Percentiles rank a stretch among this genome's conserved stretches.
phyloP scores from a whole-genome alignment of 2,329 filamentous ascomycete species.

The Neonectria punicea region DNA sequence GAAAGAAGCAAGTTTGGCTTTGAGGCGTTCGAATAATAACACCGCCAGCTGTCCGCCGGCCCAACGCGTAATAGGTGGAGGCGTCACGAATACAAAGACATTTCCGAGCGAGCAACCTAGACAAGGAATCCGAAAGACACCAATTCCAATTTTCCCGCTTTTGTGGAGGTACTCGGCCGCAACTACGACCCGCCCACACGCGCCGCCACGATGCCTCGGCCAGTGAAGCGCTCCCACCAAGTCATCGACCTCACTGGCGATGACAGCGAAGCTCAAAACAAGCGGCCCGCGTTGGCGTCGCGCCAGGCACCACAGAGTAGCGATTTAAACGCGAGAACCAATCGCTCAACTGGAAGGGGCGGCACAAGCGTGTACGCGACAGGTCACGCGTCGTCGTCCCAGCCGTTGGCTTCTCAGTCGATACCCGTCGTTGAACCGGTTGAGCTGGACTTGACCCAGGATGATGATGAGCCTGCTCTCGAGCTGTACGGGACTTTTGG shows the following conservation, averaged over 20 bases:
- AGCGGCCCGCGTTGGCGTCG: slow-evolving; percentile 39
- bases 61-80: neutral
- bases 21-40: neutral
- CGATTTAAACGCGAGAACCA: slow-evolving; percentile 3
- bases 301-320: neutral
- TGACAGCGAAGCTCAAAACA: slow-evolving; percentile 36
- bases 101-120: neutral
- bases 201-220: slow-evolving; percentile 31
- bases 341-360: slow-evolving; percentile 27
- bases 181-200: neutral
- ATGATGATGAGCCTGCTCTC: slow-evolving; percentile 51
- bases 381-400: slow-evolving; percentile 26
- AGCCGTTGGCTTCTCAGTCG: slow-evolving; percentile 27
- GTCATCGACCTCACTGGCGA: slow-evolving; percentile 57
- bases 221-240: slow-evolving; percentile 50
- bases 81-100: neutral
- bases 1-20: neutral
- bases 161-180: neutral
- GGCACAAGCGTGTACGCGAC: slow-evolving; percentile 31
- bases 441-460: slow-evolving; percentile 56
- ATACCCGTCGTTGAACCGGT: slow-evolving; percentile 49
- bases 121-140: neutral
- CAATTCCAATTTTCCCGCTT: neutral
- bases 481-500: slow-evolving; percentile 62
- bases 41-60: neutral